Conservation (phyloP, 148 eudicot species). For the Talinum fruticosum region DNA sequence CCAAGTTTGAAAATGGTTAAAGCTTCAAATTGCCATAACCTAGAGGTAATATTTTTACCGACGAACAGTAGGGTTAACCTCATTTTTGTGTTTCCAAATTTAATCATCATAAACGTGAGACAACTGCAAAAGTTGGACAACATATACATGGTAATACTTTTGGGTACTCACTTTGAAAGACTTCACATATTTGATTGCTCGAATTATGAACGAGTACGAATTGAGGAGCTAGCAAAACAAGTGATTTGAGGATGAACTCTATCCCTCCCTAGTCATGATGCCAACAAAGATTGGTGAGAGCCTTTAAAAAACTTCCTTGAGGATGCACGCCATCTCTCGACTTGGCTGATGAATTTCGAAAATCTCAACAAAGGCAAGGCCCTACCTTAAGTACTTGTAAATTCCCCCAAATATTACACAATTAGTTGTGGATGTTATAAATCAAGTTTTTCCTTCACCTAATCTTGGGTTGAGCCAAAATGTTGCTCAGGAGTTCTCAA, state of each 20-base stretch:
- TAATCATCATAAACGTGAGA: neutral
- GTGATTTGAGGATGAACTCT: neutral
- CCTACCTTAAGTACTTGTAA: neutral
- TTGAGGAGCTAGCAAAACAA: neutral
- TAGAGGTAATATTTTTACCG: slow-evolving; percentile 18
- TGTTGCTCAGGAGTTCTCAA: too few relatives aligned
- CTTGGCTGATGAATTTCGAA: neutral
- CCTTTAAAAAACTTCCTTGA: neutral
- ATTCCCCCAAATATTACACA: neutral
- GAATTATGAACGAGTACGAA: neutral
- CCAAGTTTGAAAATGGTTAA: neutral
- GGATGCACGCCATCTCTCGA: neutral
- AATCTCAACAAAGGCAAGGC: neutral
- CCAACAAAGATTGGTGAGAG: neutral
- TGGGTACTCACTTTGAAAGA: neutral
- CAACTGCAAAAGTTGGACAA: slow-evolving; percentile 10
- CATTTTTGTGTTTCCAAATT: slow-evolving; percentile 18
- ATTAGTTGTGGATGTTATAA: neutral
- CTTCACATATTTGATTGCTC: neutral
- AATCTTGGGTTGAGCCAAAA: too few relatives aligned
- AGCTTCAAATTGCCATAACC: neutral
- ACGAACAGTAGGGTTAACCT: neutral
- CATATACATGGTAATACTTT: slow-evolving; percentile 15
- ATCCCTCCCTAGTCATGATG: neutral
- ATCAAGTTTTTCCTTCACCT: neutral